Evolutionary conservation across 257 asterid genomes (phyloP), one percentile per base, ranked within the genome.

Genomic region (Ehretia macrophylla): DNA sequence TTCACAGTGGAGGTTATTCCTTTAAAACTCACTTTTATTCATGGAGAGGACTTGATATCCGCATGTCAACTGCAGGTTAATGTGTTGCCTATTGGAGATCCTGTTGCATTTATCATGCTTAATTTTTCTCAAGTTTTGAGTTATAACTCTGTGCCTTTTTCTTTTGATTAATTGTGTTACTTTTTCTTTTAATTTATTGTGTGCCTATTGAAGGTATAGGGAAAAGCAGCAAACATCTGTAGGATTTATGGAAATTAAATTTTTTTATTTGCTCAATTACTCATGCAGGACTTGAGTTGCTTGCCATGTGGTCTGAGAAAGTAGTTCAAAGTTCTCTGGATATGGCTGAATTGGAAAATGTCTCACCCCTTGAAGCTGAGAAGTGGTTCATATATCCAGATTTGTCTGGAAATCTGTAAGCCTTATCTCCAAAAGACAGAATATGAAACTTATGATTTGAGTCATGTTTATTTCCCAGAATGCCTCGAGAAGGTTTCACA

Each of bases 291-390:
- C 72, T 86, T 69, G 88, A 84, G 79, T 72, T 86, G 71, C 70
- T 77, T 64, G 74, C 88, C 42, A 42, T 79, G 64, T 90, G 94
- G 95, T 71, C 87, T 46, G 97, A 90, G 81, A 78, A 63, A 75
- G 71, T 72, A 54, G 72, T 89, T 60, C 92, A 68, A 67, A 84
- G 86, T 75, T 90, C 97, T 51, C 68, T 83, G 59, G 92, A 84
- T 73, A 90, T 90, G 97, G 97, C 95, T 64, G 97, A 86, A 78
- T 70, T 84, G 72, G 95, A 90, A 75, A 90, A 84, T 69, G 88
- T 81, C 57, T 82, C 95, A 32, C 86, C 95, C 16, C 62, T 74
- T 57, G 97, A 86, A 66, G 97, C 97, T 74, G 95, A 84, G 62
- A 83, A 78, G 76, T 90, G 97, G 97, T 83, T 84, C 55, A 72